Evolutionary conservation across 345 rosid genomes (phyloP), one percentile per base, ranked within the genome.

Genomic region (Rhizophora apiculata): DNA sequence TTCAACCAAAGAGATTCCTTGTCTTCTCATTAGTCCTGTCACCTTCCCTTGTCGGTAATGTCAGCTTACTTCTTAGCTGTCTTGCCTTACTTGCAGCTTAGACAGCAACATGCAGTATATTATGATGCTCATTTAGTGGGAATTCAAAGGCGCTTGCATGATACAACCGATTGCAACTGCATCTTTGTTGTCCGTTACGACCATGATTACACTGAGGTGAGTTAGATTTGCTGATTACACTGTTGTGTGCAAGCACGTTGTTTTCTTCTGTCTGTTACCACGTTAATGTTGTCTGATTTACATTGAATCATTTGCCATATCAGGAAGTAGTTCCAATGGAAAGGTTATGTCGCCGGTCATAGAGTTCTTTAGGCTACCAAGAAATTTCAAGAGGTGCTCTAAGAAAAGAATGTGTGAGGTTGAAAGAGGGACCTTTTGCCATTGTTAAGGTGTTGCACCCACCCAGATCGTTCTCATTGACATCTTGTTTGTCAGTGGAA

Each of bases 111-210:
- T 46, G 87, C 90, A 55, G 59, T 91, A 64, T 88, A 91, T 72
- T 79, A 68, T 66, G 96, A 93, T 74, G 94, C 96, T 24, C 87
- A 74, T 76, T 68, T 91, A 32, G 46, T 85, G 76, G 86, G 78
- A 39, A 77, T 91, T 68, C 78, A 72, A 65, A 84, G 92, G 83
- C 76, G 63, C 54, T 6, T 20, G 18, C 98, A 93, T 63, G 89
- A 87, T 55, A 56, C 39, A 6, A 60, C 15, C 34, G 66, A 65
- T n/a, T 91, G 97, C 74, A 74, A 64, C 6, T 93, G 98, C 72
- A 52, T 68, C 70, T 91, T 93, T 60, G 18, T 75, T 4, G 94
- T 93, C 71, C 82, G 85, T 58, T 93, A 82, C 36, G 86, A 80
- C 21, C 62, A 69, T 56, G 92, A 88, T 64, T 13, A 60, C 63